phyloP scores from a whole-genome alignment of 2,329 filamentous ascomycete species.

The Madurella mycetomatis region DNA sequence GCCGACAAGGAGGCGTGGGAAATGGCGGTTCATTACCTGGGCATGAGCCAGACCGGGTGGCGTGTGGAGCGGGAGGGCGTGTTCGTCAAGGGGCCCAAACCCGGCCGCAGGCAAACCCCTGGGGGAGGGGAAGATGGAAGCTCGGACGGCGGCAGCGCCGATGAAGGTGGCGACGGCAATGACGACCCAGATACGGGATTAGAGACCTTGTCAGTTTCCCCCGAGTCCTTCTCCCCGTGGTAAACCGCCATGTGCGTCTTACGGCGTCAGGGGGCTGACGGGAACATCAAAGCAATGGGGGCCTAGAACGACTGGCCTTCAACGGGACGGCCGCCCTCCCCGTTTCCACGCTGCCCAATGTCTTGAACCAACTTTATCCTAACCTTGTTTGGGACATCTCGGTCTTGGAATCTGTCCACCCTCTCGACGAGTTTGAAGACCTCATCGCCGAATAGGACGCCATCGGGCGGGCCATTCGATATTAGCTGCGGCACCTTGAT shows the following conservation, averaged over 20 bases:
- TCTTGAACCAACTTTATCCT: not conserved
- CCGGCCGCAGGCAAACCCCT: not conserved
- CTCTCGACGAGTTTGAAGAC: too few species aligned
- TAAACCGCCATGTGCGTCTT: not conserved
- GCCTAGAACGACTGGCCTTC: not conserved
- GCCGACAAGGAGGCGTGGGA: slow-evolving; percentile 44
- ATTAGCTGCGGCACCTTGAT: too few species aligned
- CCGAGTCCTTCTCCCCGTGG: slow-evolving; percentile 5
- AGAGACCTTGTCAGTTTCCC: slow-evolving; percentile 18
- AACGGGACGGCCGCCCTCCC: not conserved
- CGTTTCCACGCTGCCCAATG: not conserved
- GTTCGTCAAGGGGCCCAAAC: slow-evolving; percentile 33
- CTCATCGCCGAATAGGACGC: too few species aligned
- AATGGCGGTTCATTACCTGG: slow-evolving; percentile 39
- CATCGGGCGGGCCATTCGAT: too few species aligned
- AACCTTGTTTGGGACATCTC: too few species aligned
- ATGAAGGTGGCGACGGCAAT: not conserved
- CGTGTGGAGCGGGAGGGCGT: slow-evolving; percentile 41
- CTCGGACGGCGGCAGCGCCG: slow-evolving; percentile 3
- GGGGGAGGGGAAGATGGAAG: too few species aligned
- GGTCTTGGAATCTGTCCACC: too few species aligned
- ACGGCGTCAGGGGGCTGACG: slow-evolving; percentile 1
- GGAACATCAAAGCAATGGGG: not conserved
- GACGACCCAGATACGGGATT: not conserved
- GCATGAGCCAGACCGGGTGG: slow-evolving; percentile 39